A percentile compares a stretch with the other conserved stretches of the same genome.
Conservation (phyloP, 2,329 filamentous ascomycete genomes). For the Cladophialophora yegresii region DNA sequence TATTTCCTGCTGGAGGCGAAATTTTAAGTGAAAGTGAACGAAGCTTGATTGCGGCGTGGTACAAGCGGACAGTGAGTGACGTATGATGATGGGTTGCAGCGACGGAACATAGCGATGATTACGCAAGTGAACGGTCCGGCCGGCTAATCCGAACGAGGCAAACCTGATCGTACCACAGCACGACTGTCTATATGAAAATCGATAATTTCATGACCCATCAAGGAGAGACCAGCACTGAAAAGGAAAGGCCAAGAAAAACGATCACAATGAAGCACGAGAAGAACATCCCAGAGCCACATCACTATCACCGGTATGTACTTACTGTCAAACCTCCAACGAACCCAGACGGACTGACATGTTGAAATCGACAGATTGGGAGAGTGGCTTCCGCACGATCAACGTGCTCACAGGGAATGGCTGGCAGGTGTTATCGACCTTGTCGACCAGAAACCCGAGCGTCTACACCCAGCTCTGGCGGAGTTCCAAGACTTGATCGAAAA, state of each 20-base stretch:
- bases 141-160: neutral
- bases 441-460: constrained; percentile 52
- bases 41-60: neutral
- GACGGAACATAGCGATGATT: neutral
- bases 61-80: neutral
- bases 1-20: neutral
- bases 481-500: constrained; percentile 67
- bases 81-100: constrained; percentile 1
- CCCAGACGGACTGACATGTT: neutral
- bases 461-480: constrained; percentile 64
- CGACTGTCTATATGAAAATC: neutral
- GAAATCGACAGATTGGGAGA: constrained; percentile 46
- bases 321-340: neutral
- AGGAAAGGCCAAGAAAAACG: neutral
- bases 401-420: constrained; percentile 66
- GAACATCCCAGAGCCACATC: constrained; percentile 15
- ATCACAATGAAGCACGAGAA: constrained; percentile 22
- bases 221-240: neutral
- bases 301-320: constrained; percentile 10
- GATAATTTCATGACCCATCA: neutral
- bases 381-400: constrained; percentile 67
- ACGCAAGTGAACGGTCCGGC: neutral
- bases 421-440: constrained; percentile 57
- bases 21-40: neutral
- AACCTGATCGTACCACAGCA: neutral